Evolutionary conservation across 208 protist species (phyloP).

Genomic region (Angomonas ambiguus): DNA sequence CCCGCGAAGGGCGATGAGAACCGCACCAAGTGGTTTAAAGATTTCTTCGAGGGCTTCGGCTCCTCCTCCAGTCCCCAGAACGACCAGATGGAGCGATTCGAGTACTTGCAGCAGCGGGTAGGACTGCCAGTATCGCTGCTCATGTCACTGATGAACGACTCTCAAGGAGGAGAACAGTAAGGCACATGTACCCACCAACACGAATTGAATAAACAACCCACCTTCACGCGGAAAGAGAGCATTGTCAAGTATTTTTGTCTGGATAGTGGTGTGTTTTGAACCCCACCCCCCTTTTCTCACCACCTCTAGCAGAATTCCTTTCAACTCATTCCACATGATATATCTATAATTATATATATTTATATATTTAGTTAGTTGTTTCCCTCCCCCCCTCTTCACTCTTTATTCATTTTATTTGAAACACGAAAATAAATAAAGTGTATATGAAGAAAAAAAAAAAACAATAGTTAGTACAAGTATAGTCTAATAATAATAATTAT

Average conservation of each 20-base stretch:
- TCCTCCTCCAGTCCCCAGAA: slow-evolving; percentile 26
- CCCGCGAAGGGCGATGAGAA: slow-evolving; percentile 33
- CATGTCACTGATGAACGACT: slow-evolving; percentile 65
- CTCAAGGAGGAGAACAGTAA: background rate
- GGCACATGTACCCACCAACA: slow-evolving; percentile 13
- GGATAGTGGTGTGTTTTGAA: slow-evolving; percentile 8
- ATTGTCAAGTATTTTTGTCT: slow-evolving; percentile 3
- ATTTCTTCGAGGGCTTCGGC: slow-evolving; percentile 54
- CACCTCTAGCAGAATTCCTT: slow-evolving; percentile 1
- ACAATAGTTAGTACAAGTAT: background rate
- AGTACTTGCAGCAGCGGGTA: slow-evolving; percentile 79
- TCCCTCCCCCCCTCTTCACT: background rate
- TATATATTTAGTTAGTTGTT: background rate
- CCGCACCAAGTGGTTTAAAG: slow-evolving; percentile 68
- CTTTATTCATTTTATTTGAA: background rate
- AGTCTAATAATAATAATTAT: slow-evolving; percentile 3
- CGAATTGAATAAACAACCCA: slow-evolving; percentile 11
- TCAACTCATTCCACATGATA: background rate
- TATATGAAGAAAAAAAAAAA: background rate
- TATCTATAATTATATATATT: slow-evolving; percentile 3
- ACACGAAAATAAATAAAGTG: background rate
- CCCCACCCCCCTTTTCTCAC: background rate
- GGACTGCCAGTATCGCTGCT: slow-evolving; percentile 78
- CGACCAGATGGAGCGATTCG: slow-evolving; percentile 77
- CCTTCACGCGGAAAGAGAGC: background rate